These are phyloP conservation scores for Brassica balearica DNA, from an alignment of 441 rosid genomes.

Conservation along the genomic window DNA sequence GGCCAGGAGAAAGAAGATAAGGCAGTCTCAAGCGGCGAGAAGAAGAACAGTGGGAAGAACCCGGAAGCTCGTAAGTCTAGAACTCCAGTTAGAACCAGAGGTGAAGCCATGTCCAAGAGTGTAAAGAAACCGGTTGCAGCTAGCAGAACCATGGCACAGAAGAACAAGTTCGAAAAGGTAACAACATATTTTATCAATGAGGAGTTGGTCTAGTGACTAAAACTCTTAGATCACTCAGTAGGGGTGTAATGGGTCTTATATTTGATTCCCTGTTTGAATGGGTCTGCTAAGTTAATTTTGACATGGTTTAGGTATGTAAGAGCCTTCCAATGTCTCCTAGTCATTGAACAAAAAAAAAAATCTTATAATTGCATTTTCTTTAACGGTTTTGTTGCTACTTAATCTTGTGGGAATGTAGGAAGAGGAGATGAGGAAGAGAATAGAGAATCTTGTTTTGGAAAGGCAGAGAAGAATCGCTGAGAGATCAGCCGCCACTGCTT, in stretches of 20 bases:
- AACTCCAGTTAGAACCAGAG: constrained; percentile 52
- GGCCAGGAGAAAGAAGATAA: constrained; percentile 43
- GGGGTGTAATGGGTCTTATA: too few species aligned
- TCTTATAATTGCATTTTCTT: not conserved
- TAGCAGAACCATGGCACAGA: constrained; percentile 62
- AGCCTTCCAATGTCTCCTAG: not conserved
- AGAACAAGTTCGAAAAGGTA: constrained; percentile 84
- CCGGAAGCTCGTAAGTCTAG: constrained; percentile 46
- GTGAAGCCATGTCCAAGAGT: constrained; percentile 47
- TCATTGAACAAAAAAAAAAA: not conserved
- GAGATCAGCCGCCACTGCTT: constrained; percentile 67
- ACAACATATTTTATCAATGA: not conserved
- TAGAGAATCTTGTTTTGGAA: constrained; percentile 66
- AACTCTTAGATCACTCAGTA: not conserved
- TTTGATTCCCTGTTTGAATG: too few species aligned
- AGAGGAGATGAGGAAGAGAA: constrained; percentile 75
- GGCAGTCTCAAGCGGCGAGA: constrained; percentile 42
- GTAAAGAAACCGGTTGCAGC: constrained; percentile 55
- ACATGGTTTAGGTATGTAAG: not conserved
- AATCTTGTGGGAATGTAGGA: constrained; percentile 52
- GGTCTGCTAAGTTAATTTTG: not conserved
- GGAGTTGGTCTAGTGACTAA: too few species aligned
- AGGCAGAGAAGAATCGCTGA: constrained; percentile 87
- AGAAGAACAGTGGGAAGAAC: constrained; percentile 44
- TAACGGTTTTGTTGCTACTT: not conserved